Base-by-base conservation (phyloP, 225 moss, liverwort and hornwort genomes). In the Antitrichia curtipendula region DNA sequence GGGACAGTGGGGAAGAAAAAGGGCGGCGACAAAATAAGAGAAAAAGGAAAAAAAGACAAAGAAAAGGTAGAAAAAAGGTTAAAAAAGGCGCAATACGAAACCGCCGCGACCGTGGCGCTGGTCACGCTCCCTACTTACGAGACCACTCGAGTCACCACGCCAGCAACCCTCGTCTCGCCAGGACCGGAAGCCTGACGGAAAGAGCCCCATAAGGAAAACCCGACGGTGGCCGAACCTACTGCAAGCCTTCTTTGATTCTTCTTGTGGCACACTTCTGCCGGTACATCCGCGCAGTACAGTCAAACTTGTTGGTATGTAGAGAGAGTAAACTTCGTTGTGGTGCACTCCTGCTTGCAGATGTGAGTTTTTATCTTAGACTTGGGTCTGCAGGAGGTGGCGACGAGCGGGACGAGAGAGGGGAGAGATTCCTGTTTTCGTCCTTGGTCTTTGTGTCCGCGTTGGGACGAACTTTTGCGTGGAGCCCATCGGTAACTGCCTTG, bases 31-130 rank as follows among this genome's bases (percentile, higher is more conserved):
- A 24, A 38, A 52, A 13, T 16, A 3, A 10, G 7, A 23, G 16
- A 3, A 8, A 8, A 18, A 7, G 15, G 7, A 23, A 24, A 3
- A 8, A 8, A 18, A 7, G 2, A 8, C 1, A 8, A 20, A 13
- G 19, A 45, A 43, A 28, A 60, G 4, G 20, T 0, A 2, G 23
- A 29, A 12, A 8, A 17, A 18, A 27, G 10, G 20, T 2, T 2
- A 19, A 77, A 85, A 28, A 43, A 34, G 34, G 25, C 45, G 78
- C 68, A 80, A 49, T 70, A 80, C 86, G 38, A 80, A 86, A 80
- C 80, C 59, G 70, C 86, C 70, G 80, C 70, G 80, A 59, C n/a
- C 49, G 70, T 79, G 86, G 43, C 45, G 86, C 86, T 57, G 45
- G 43, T 58, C 86, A 9, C 59, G 86, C 86, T 80, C 60, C 86